Conservation (phyloP, 768 basidiomycete species). For the Suillus bovinus region DNA sequence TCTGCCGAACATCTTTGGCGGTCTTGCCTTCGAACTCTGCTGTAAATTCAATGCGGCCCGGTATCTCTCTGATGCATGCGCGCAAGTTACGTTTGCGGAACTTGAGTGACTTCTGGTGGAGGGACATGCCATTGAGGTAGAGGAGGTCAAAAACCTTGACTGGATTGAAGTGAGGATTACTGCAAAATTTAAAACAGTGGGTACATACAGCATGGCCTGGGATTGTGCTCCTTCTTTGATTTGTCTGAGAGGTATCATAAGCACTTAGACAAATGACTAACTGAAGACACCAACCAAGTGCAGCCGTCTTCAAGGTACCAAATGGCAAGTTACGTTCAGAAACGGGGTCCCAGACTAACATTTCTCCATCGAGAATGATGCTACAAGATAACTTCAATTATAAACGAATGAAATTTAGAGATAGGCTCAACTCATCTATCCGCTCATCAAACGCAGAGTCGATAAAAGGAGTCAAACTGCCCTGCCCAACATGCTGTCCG, state of each 20-base stretch:
- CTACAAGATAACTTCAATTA: slow-evolving; percentile 40
- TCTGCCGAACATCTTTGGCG: slow-evolving; percentile 75
- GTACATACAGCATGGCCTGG: slow-evolving; percentile 84
- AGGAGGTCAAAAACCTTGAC: slow-evolving; percentile 97
- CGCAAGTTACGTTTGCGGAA: slow-evolving; percentile 81
- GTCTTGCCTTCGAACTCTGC: slow-evolving; percentile 72
- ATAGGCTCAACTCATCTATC: slow-evolving; percentile 70
- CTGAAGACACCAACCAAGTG: slow-evolving; percentile 56
- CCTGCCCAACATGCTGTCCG: slow-evolving; percentile 77
- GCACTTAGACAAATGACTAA: background rate
- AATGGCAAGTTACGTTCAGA: slow-evolving; percentile 89
- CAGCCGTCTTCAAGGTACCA: slow-evolving; percentile 91
- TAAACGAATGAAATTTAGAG: background rate
- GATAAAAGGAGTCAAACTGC: slow-evolving; percentile 89
- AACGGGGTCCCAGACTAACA: slow-evolving; percentile 97
- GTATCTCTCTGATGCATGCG: slow-evolving; percentile 63
- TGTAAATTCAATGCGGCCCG: slow-evolving; percentile 81
- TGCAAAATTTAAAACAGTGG: background rate
- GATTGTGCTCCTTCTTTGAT: slow-evolving; percentile 65
- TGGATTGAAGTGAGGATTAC: slow-evolving; percentile 40
- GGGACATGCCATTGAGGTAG: slow-evolving; percentile 80
- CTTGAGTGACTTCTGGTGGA: slow-evolving; percentile 68
- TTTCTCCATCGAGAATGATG: slow-evolving; percentile 95
- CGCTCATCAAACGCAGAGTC: slow-evolving; percentile 71
- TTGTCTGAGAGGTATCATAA: slow-evolving; percentile 48